These are phyloP conservation scores for Tetradesmus obliquus DNA, from an alignment of 139 green algal species.

Conservation along the genomic window DNA sequence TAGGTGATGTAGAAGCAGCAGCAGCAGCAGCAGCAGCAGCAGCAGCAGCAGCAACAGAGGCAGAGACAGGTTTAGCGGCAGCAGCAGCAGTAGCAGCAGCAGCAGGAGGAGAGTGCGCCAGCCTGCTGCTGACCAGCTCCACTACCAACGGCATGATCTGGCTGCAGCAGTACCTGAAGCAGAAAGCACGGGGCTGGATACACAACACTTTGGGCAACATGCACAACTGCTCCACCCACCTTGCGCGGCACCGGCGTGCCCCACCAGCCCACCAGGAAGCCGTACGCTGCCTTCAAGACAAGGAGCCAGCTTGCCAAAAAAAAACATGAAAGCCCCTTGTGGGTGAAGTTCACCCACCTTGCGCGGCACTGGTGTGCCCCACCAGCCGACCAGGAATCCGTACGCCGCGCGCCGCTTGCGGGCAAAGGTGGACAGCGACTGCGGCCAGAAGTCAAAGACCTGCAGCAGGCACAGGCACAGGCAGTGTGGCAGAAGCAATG, in stretches of 20 bases:
- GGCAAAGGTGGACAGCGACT: slow-evolving; percentile 5
- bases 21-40: not conserved
- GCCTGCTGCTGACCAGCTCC: too few relatives aligned
- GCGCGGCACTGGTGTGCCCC: slow-evolving; percentile 44
- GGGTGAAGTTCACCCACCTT: not conserved
- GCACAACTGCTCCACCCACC: not conserved
- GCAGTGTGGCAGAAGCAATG: not conserved
- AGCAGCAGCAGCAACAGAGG: not conserved
- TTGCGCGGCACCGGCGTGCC: slow-evolving; percentile 45
- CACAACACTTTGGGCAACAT: too few relatives aligned
- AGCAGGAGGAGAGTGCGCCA: not conserved
- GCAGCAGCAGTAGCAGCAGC: not conserved
- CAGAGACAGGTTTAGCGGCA: not conserved
- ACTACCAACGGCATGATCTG: too few relatives aligned
- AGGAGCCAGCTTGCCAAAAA: too few relatives aligned
- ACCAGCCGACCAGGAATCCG: slow-evolving; percentile 52
- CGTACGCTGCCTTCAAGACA: slow-evolving; percentile 7
- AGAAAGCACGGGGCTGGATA: too few relatives aligned
- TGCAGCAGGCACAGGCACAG: not conserved
- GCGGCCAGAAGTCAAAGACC: slow-evolving; percentile 57
- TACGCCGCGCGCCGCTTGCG: slow-evolving; percentile 45
- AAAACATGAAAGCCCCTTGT: too few relatives aligned
- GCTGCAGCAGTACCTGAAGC: too few relatives aligned
- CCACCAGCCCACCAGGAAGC: slow-evolving; percentile 52
- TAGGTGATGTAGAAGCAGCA: not conserved